These are phyloP conservation scores for Fusarium sp. DNA, from an alignment of 2,329 filamentous ascomycete genomes.

Conservation along the genomic window DNA sequence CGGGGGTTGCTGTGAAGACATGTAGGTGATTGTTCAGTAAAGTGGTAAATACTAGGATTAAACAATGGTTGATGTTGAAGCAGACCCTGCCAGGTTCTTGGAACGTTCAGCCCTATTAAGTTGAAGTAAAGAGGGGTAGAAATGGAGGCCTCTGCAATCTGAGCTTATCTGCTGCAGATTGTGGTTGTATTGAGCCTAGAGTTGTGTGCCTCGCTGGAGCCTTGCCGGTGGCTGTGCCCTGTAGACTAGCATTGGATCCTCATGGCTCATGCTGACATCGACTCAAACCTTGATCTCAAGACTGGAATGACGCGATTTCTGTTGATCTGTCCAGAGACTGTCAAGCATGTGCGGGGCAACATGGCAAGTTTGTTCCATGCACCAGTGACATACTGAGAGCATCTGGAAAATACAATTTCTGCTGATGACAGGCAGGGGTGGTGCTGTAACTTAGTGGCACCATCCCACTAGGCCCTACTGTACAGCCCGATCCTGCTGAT, in stretches of 20 bases:
- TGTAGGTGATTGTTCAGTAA: background rate
- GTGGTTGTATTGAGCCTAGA: background rate
- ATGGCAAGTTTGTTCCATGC: no score
- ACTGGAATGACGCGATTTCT: background rate
- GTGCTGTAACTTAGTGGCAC: background rate
- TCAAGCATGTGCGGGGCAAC: background rate
- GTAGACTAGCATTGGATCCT: no score
- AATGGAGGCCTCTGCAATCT: conserved; percentile 18
- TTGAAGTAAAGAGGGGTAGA: background rate
- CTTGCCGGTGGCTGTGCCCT: conserved; percentile 2
- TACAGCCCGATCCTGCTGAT: background rate
- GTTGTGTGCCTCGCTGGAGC: background rate
- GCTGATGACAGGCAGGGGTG: background rate
- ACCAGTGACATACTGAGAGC: background rate
- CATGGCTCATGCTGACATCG: no score
- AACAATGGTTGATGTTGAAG: background rate
- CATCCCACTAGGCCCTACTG: background rate
- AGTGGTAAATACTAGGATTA: background rate
- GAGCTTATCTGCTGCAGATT: background rate
- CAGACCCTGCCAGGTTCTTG: background rate
- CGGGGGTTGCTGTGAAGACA: conserved; percentile 39
- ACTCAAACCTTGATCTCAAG: no score
- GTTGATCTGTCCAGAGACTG: background rate
- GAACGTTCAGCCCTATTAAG: conserved; percentile 7
- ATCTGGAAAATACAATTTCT: background rate